phyloP scores from a whole-genome alignment of 441 rosid species.

The Arabidopsis hybrid region DNA sequence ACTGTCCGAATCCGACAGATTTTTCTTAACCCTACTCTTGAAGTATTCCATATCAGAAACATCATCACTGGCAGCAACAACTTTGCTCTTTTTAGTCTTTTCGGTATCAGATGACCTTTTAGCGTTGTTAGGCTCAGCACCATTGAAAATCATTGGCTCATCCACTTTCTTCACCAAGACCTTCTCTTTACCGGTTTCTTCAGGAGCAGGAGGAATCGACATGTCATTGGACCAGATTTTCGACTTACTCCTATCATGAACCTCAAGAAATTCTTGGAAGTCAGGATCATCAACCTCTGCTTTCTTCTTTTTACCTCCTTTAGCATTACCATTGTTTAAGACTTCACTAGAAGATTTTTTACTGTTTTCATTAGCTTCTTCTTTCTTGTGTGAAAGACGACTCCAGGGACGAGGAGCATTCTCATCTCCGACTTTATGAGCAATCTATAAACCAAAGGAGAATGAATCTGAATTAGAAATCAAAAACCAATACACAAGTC shows the following conservation, averaged over 20 bases:
- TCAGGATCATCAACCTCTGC: slow-evolving; percentile 52
- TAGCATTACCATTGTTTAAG: slow-evolving; percentile 27
- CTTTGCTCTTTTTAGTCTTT: slow-evolving; percentile 44
- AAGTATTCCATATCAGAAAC: slow-evolving; percentile 88
- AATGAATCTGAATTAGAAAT: background rate
- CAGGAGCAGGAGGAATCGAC: slow-evolving; percentile 47
- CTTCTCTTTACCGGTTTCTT: slow-evolving; percentile 37
- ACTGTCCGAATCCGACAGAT: slow-evolving; percentile 78
- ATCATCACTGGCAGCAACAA: slow-evolving; percentile 56
- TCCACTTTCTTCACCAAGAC: slow-evolving; percentile 43
- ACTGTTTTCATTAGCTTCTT: slow-evolving; percentile 44
- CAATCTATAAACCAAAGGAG: slow-evolving; percentile 55
- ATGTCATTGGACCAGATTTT: slow-evolving; percentile 87
- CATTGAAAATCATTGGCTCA: slow-evolving; percentile 39
- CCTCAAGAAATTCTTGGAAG: slow-evolving; percentile 80
- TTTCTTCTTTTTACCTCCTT: slow-evolving; percentile 44
- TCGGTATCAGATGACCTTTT: slow-evolving; percentile 37
- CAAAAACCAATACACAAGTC: slow-evolving; percentile 17
- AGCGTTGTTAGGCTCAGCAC: slow-evolving; percentile 37
- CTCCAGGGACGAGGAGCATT: slow-evolving; percentile 89
- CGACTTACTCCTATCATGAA: slow-evolving; percentile 72
- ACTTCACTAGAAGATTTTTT: slow-evolving; percentile 38
- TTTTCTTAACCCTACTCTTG: slow-evolving; percentile 84
- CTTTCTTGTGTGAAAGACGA: slow-evolving; percentile 66
- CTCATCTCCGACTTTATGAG: slow-evolving; percentile 72